Conservation (phyloP, 2,329 filamentous ascomycete genomes). For the Cladosporium sp. region DNA sequence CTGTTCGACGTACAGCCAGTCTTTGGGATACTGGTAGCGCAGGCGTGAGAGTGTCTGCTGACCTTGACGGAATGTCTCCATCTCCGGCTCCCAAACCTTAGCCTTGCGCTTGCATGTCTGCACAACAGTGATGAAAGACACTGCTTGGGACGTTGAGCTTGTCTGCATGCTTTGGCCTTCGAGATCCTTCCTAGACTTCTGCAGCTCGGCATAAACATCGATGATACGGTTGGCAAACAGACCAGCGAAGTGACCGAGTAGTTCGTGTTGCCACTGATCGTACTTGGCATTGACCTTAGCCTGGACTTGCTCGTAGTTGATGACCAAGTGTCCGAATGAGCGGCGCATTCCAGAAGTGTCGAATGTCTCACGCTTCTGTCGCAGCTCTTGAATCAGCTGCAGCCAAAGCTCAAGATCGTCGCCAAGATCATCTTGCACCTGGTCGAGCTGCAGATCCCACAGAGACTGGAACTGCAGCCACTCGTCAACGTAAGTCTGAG, state of each 20-base stretch:
- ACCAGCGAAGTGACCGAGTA: conserved; percentile 86
- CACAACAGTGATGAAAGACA: conserved; percentile 97
- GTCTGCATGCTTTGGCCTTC: conserved; percentile 91
- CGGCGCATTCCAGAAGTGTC: conserved; percentile 94
- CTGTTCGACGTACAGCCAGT: conserved; percentile 95
- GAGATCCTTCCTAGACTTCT: conserved; percentile 84
- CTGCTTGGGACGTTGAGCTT: conserved; percentile 92
- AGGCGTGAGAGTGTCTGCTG: conserved; percentile 89
- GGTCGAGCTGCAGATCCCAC: conserved; percentile 95
- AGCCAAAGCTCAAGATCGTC: conserved; percentile 92
- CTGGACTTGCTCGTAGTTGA: conserved; percentile 98
- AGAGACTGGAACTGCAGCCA: conserved; percentile 98
- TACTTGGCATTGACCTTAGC: conserved; percentile 99
- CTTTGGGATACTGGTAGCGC: conserved; percentile 86
- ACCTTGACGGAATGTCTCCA: conserved; percentile 93
- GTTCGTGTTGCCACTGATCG: conserved; percentile 99
- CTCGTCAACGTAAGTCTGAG: conserved; percentile 88
- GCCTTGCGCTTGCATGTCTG: conserved; percentile 95
- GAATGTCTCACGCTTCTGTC: conserved; percentile 92
- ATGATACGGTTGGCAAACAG: conserved; percentile 88
- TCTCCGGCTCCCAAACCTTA: conserved; percentile 90
- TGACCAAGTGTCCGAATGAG: conserved; percentile 88
- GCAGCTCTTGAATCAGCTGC: conserved; percentile 92
- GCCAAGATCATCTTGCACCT: conserved; percentile 88
- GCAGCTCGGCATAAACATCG: conserved; percentile 88